A percentile compares a stretch with the other conserved stretches of the same genome.
Conservation (phyloP, 768 basidiomycete species). For the Thelephora ganbajun region DNA sequence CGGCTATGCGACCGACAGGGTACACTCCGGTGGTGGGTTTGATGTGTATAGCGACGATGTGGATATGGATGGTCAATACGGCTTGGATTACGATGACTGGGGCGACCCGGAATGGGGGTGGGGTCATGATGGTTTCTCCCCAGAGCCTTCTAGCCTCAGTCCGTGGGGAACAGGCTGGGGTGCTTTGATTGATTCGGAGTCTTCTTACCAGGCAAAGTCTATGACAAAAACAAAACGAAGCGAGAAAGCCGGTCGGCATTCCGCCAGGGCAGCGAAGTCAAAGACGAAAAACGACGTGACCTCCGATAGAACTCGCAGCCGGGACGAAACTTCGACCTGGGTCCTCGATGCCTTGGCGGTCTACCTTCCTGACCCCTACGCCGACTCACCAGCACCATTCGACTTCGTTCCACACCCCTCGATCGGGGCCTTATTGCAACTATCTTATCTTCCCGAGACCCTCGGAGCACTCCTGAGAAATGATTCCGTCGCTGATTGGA, state of each 20-base stretch:
- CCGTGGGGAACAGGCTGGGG: no score
- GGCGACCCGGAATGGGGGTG: no score
- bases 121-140: no score
- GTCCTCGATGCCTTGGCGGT: constrained; percentile 24
- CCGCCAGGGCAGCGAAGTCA: background rate
- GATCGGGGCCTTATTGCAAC: constrained; percentile 24
- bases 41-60: background rate
- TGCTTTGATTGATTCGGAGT: no score
- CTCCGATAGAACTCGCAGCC: constrained; percentile 6
- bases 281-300: background rate
- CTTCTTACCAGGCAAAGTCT: no score
- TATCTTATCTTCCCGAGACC: constrained; percentile 33
- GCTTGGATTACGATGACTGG: no score
- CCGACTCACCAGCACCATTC: constrained; percentile 26
- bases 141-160: no score
- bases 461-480: constrained; percentile 35
- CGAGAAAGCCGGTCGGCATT: no score
- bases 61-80: background rate
- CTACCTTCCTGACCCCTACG: constrained; percentile 33
- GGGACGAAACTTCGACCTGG: constrained; percentile 27
- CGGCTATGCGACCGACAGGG: constrained; percentile 26
- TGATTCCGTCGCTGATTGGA: constrained; percentile 43
- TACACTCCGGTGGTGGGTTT: background rate
- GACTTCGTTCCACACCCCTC: constrained; percentile 37
- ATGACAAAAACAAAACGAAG: no score